Base-by-base conservation (phyloP, 768 basidiomycete genomes). In the Lactarius tabidus region DNA sequence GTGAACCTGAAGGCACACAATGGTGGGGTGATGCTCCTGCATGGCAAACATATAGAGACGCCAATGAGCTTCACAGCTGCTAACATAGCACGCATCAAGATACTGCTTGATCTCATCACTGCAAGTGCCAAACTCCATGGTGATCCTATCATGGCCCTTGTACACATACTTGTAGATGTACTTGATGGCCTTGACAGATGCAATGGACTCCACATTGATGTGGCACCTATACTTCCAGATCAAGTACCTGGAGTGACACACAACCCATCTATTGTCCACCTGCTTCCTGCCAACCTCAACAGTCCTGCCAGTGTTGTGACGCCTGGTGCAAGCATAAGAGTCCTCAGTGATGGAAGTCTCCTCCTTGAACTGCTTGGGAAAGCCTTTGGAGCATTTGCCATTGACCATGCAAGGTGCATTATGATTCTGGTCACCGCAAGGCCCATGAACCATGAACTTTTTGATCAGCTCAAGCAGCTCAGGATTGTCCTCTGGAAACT, bases 81-180 rank as follows among this genome's bases (percentile, higher is more conserved):
- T 69, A 55, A 82, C 69, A 66, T 82, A 84, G 1, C 77, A 71
- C 2, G 72, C 73, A 62, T 80, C 76, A 0, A 80, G 38, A 53
- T 74, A 80, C 1, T 33, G 28, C 52, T 71, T 67, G 45, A 82
- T 70, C 68, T 82, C 78, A 71, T 82, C 73, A 0, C 18, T 23
- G 9, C 64, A 45, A 8, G 48, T 52, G 35, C 79, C 57, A 60
- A 60, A 53, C 63, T 77, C 72, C 36, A 81, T 17, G 0, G 79
- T 78, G 0, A 75, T 74, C 10, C 72, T 69, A 67, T 84, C 81
- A 63, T 67, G 67, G 9, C 84, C 82, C 67, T 84, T 85, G 72
- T 82, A 75, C 23, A 82, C 72, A 69, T 83, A 83, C 69, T 84
- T 83, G 71, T 76, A 75, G 20, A 78, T 69, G 60, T 85, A 85